These are phyloP conservation scores for Hyphopichia khmerensis DNA, from an alignment of 1,139 yeast species.

Conservation along the genomic window DNA sequence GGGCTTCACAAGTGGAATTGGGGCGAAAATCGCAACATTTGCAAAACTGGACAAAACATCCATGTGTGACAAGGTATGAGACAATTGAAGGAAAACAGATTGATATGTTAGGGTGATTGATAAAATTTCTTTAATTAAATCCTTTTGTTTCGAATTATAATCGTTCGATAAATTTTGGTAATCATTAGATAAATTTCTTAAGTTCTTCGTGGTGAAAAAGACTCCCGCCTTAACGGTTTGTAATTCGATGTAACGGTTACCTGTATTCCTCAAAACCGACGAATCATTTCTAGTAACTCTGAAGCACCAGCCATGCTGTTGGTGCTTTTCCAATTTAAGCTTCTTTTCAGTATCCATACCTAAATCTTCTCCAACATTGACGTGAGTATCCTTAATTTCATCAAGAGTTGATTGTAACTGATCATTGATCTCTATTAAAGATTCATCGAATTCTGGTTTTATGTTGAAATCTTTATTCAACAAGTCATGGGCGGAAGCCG, in stretches of 20 bases:
- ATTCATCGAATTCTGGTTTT: slow-evolving; percentile 85
- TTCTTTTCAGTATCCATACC: slow-evolving; percentile 83
- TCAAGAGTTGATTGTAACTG: slow-evolving; percentile 55
- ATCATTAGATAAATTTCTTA: slow-evolving; percentile 59
- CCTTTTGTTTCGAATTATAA: slow-evolving; percentile 72
- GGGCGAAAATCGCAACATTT: slow-evolving; percentile 80
- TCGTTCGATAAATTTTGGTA: slow-evolving; percentile 60
- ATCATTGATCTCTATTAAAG: slow-evolving; percentile 58
- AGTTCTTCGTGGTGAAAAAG: slow-evolving; percentile 71
- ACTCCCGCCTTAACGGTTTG: slow-evolving; percentile 96
- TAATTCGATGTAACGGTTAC: slow-evolving; percentile 65
- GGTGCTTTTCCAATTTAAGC: slow-evolving; percentile 83
- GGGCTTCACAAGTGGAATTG: slow-evolving; percentile 79
- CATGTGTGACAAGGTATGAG: slow-evolving; percentile 64
- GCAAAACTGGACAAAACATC: slow-evolving; percentile 89
- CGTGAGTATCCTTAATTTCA: slow-evolving; percentile 60
- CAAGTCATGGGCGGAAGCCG: slow-evolving; percentile 38
- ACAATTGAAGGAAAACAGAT: slow-evolving; percentile 69
- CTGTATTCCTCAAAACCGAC: slow-evolving; percentile 63
- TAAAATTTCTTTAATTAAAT: slow-evolving; percentile 79
- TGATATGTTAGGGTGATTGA: slow-evolving; percentile 77
- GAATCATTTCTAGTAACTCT: slow-evolving; percentile 90
- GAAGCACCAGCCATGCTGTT: slow-evolving; percentile 90
- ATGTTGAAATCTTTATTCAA: slow-evolving; percentile 69
- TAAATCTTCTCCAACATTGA: slow-evolving; percentile 68